Base-by-base conservation (phyloP, 257 asterid genomes). In the Rubia yunnanensis region DNA sequence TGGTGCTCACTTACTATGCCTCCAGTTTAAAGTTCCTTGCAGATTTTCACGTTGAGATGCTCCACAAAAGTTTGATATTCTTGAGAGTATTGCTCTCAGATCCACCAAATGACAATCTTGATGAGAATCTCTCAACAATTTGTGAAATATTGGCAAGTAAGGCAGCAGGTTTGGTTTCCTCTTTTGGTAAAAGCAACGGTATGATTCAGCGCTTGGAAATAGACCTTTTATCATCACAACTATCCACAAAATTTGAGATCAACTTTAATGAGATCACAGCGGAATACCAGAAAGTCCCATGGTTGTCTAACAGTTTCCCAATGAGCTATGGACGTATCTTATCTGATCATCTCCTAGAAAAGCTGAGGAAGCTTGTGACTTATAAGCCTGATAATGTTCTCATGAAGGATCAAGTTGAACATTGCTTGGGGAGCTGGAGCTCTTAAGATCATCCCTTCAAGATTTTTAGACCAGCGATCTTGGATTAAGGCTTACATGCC, bases 261-360 rank as follows among this genome's bases (percentile, higher is more conserved):
- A n/a, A 18, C 28, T 10, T 18, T 18, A n/a, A 27, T 10, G 48
- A 62, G 17, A 27, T 53, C 2, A 18, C 44, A 5, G 52, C 67
- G 27, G 9, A 17, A 10, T 20, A 11, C 60, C 49, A 4, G 17
- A 18, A 3, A 41, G 15, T 1, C 15, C 57, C 65, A 2, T 9
- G n/a, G 26, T 70, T 15, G 24, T 24, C 26, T 23, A 13, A 36
- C 3, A 39, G 9, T 10, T 70, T 74, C 62, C 75, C 72, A 10
- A 64, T 7, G 69, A 70, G 36, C 0, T 20, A 67, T 49, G 75
- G 39, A 23, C 7, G 36, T 11, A 60, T 60, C 34, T 30, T 66
- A 60, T 0, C 24, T 28, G 60, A 52, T 7, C 18, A n/a, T 28
- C 70, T 70, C 44, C 30, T 75, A 9, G 24, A 3, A 23, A 31